Evolutionary conservation across 2,329 filamentous ascomycete genomes (phyloP), one percentile per base, ranked within the genome.

Genomic region (Nothopassalora personata): DNA sequence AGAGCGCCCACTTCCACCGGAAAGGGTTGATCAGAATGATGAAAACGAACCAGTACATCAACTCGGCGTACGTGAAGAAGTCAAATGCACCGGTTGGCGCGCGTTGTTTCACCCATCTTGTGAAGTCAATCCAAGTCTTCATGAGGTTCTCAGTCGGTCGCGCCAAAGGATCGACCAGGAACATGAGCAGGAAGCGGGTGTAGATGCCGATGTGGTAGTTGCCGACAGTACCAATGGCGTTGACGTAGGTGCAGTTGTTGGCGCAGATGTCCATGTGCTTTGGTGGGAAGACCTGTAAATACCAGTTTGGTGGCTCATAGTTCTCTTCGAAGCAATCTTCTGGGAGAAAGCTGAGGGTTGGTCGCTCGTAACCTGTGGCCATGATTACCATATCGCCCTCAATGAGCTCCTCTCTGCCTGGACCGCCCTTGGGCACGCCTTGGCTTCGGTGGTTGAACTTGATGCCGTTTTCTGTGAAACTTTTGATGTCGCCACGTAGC

Each of bases 191-290:
- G 63, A 95, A 88, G 5, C 91, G 82, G 0, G 90, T 95, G 76
- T 94, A 95, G 67, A 95, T 93, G 4, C 90, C 91, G 49, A 95
- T 93, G 68, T 95, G 90, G 81, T 89, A 93, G 72, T 94, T 92
- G 0, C 90, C 88, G 1, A 94, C 89, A 0, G 87, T 88, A 0
- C 89, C 90, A 58, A 94, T 92, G 4, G 86, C 90, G 56, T 88
- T 85, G 57, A 91, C 79, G 65, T 92, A 95, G 0, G 90, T 94
- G 77, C 87, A 87, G 74, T 96, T 95, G 75, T 90, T 92, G 63
- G 86, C 87, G 63, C 87, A 91, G 51, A 95, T 81, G 34, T 84
- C 86, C 0, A 87, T 83, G 64, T 92, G 87, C 3, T 78, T 73
- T 0, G 90, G 88, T 4, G 91, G 90, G 74, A 95, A 95, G 0